phyloP scores from a whole-genome alignment of 1,284 basidiomycete species.

The Tylopilus microsporus region DNA sequence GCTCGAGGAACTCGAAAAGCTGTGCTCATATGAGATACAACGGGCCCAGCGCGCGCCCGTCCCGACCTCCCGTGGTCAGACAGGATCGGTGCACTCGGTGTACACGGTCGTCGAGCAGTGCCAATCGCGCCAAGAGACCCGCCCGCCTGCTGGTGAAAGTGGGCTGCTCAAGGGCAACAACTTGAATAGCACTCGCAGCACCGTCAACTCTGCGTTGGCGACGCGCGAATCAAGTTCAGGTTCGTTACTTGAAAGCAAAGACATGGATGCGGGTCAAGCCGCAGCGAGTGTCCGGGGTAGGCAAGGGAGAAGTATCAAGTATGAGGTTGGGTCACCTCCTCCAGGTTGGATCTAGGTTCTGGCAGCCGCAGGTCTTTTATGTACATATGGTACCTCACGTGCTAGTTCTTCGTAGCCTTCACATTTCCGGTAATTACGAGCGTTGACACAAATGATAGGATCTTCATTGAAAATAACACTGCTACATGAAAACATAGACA shows the following conservation, averaged over 20 bases:
- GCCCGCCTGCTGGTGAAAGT: constrained; percentile 4
- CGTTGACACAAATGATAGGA: constrained; percentile 2
- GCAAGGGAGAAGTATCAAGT: constrained; percentile 20
- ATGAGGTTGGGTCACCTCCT: constrained; percentile 30
- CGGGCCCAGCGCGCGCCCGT: constrained; percentile 34
- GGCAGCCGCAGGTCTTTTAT: background rate
- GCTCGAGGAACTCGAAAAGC: constrained; percentile 53
- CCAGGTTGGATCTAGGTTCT: constrained; percentile 45
- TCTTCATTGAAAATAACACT: constrained; percentile 22
- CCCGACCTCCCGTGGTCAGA: constrained; percentile 26
- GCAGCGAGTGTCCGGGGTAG: constrained; percentile 19
- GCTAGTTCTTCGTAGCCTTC: background rate
- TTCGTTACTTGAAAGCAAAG: constrained; percentile 23
- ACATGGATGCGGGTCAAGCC: constrained; percentile 8
- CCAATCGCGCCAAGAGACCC: constrained; percentile 13
- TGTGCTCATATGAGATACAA: constrained; percentile 65
- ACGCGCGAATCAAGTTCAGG: constrained; percentile 6
- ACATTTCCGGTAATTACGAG: background rate
- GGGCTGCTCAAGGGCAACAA: constrained; percentile 6
- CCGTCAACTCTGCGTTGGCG: background rate
- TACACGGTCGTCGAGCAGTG: constrained; percentile 44
- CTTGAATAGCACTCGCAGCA: background rate
- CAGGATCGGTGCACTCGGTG: constrained; percentile 45
- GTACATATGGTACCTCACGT: constrained; percentile 2
- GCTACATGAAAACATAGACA: constrained; percentile 25